These are phyloP conservation scores for Paraconiothyrium brasiliense DNA, from an alignment of 2,329 filamentous ascomycete genomes.

Conservation along the genomic window DNA sequence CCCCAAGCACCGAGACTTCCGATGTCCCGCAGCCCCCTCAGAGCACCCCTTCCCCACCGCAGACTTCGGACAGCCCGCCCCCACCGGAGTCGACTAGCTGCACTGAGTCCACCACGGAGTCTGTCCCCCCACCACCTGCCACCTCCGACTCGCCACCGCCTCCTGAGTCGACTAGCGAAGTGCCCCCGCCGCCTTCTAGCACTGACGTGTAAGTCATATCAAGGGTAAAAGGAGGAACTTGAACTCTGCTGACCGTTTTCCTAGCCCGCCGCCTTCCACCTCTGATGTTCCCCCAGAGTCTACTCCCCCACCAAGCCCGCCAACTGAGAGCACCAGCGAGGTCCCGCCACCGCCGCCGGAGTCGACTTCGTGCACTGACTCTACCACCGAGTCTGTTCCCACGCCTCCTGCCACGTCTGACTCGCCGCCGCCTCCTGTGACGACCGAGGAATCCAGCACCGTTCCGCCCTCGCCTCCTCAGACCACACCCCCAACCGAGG, in stretches of 20 bases:
- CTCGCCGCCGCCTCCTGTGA: constrained; percentile 2
- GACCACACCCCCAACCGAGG: neutral
- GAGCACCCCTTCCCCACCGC: neutral
- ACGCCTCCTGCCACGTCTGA: neutral
- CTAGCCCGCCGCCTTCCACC: neutral
- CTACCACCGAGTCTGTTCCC: constrained; percentile 2
- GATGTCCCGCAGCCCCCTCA: constrained; percentile 5
- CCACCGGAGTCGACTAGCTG: constrained; percentile 6
- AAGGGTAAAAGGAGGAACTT: neutral
- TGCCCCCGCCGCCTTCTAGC: constrained; percentile 8
- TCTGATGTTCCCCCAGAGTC: neutral
- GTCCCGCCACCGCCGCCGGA: neutral
- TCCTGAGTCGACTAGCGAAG: constrained; percentile 5
- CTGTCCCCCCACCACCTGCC: neutral
- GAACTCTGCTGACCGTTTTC: neutral
- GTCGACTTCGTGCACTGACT: constrained; percentile 4
- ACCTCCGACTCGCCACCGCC: constrained; percentile 2
- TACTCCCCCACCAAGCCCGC: neutral
- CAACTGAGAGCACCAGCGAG: neutral
- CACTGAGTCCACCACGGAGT: constrained; percentile 8
- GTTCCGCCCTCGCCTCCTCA: neutral
- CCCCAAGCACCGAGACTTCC: constrained; percentile 13
- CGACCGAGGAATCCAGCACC: neutral
- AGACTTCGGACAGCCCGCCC: constrained; percentile 2
- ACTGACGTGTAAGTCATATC: constrained; percentile 4